Evolutionary conservation across 805 yeast species (phyloP).

Genomic region (Ogataea minuta): DNA sequence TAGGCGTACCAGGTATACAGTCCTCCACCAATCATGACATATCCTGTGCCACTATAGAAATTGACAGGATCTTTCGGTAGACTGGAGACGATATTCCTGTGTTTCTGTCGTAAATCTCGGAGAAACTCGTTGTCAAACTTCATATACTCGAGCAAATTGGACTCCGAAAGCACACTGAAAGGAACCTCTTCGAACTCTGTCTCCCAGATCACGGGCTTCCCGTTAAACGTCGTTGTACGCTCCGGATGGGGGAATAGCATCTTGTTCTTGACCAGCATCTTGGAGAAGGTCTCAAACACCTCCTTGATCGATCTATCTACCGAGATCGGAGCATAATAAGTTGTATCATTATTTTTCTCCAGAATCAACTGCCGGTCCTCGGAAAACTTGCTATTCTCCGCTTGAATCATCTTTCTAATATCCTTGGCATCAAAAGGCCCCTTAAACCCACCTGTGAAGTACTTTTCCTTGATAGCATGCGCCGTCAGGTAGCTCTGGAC

Average conservation of each 20-base stretch:
- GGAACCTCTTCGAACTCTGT: conserved; percentile 20
- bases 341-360: background rate
- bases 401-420: conserved; percentile 16
- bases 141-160: conserved; percentile 18
- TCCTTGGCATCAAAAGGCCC: conserved; percentile 14
- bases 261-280: conserved; percentile 14
- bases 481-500: conserved; percentile 7
- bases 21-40: conserved; percentile 46
- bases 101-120: conserved; percentile 44
- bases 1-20: conserved; percentile 41
- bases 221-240: conserved; percentile 14
- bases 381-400: conserved; percentile 13
- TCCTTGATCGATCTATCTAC: conserved; percentile 9
- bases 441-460: conserved; percentile 13
- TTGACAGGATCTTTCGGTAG: conserved; percentile 41
- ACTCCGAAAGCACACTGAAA: conserved; percentile 16
- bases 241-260: conserved; percentile 23
- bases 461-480: conserved; percentile 10
- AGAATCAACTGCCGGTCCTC: conserved; percentile 12
- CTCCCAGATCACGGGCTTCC: conserved; percentile 26
- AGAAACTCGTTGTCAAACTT: conserved; percentile 40
- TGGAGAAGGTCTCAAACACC: conserved; percentile 11
- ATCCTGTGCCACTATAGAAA: conserved; percentile 31
- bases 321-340: conserved; percentile 6
- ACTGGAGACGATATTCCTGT: conserved; percentile 40